These are phyloP conservation scores for Entonaema liquescens DNA, from an alignment of 495 filamentous ascomycete species.

Conservation along the genomic window DNA sequence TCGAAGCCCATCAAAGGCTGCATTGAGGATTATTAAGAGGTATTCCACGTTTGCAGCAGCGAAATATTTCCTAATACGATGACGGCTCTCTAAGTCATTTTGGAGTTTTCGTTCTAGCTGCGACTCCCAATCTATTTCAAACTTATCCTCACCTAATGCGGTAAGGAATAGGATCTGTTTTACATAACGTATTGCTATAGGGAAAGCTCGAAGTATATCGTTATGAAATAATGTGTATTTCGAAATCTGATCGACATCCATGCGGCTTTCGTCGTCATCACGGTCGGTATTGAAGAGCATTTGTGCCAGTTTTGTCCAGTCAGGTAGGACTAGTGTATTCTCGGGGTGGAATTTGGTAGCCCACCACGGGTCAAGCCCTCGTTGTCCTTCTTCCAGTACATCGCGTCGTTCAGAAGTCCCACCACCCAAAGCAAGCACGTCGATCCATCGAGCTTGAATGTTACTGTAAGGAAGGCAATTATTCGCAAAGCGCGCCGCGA, in stretches of 20 bases:
- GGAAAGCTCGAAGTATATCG: conserved; percentile 62
- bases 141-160: conserved; percentile 68
- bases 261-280: conserved; percentile 34
- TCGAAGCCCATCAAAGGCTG: conserved; percentile 42
- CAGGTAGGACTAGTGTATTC: conserved; percentile 50
- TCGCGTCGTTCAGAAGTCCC: conserved; percentile 74
- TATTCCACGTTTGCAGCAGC: conserved; percentile 36
- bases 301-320: conserved; percentile 57
- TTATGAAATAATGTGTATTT: conserved; percentile 50
- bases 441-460: conserved; percentile 83
- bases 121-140: conserved; percentile 86
- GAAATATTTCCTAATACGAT: conserved; percentile 61
- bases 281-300: conserved; percentile 51
- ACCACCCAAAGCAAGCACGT: conserved; percentile 78
- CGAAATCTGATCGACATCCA: conserved; percentile 39
- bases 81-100: conserved; percentile 68
- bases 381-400: conserved; percentile 86
- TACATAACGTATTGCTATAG: conserved; percentile 73
- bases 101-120: conserved; percentile 75
- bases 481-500: conserved; percentile 89
- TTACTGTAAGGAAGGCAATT: conserved; percentile 84
- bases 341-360: conserved; percentile 51
- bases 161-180: conserved; percentile 77
- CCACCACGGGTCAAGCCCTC: conserved; percentile 74
- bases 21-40: conserved; percentile 43